These are phyloP conservation scores for Lecanicillium sp. DNA, from an alignment of 2,329 filamentous ascomycete genomes.

Conservation along the genomic window DNA sequence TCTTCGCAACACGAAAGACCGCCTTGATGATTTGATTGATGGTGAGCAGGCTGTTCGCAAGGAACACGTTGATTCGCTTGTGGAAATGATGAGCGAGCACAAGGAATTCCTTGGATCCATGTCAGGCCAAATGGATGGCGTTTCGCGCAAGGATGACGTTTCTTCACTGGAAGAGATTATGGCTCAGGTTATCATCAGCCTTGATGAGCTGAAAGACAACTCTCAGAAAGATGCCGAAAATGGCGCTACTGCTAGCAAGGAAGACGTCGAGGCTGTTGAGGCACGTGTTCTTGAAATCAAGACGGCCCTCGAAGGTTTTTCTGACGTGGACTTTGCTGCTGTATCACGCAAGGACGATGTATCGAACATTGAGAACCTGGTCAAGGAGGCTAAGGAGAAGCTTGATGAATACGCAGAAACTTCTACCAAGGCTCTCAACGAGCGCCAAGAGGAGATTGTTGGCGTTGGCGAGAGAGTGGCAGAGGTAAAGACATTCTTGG, in stretches of 20 bases:
- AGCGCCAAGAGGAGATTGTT: slow-evolving; percentile 75
- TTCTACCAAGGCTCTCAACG: slow-evolving; percentile 71
- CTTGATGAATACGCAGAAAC: slow-evolving; percentile 60
- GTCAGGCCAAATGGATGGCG: slow-evolving; percentile 56
- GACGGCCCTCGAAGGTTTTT: slow-evolving; percentile 63
- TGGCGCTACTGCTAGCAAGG: slow-evolving; percentile 65
- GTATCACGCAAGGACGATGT: slow-evolving; percentile 72
- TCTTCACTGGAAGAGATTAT: slow-evolving; percentile 68
- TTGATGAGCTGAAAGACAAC: slow-evolving; percentile 65
- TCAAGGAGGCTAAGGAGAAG: slow-evolving; percentile 65
- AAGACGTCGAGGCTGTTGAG: slow-evolving; percentile 73
- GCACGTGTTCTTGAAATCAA: slow-evolving; percentile 82
- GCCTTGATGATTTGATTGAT: slow-evolving; percentile 72
- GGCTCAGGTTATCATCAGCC: slow-evolving; percentile 63
- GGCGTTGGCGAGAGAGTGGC: slow-evolving; percentile 69
- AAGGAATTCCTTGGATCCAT: slow-evolving; percentile 64
- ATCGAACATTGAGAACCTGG: slow-evolving; percentile 49
- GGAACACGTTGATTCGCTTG: slow-evolving; percentile 57
- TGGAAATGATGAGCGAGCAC: slow-evolving; percentile 60
- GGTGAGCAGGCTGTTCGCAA: slow-evolving; percentile 61
- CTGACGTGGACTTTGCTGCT: slow-evolving; percentile 59
- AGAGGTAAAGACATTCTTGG: slow-evolving; percentile 69
- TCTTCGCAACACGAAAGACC: slow-evolving; percentile 79
- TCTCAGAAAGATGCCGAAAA: slow-evolving; percentile 45
- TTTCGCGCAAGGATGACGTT: slow-evolving; percentile 72